Evolutionary conservation across 1,284 basidiomycete species (phyloP).

Genomic region (Tilletia indica): DNA sequence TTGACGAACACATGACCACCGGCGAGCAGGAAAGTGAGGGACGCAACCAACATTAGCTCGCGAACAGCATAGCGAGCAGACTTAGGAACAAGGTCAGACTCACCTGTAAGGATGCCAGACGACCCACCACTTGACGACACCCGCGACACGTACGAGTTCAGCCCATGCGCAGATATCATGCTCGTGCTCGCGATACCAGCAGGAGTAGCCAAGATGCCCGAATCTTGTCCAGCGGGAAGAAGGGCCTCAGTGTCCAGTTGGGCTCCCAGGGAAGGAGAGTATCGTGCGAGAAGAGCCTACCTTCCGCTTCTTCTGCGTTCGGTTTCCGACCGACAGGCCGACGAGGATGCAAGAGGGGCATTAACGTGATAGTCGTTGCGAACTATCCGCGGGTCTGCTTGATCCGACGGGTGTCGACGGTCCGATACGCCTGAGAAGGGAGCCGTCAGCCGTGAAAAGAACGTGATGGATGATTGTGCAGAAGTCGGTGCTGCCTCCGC

Average conservation of each 20-base stretch:
- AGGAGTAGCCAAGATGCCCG: conserved; percentile 66
- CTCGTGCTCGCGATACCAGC: conserved; percentile 88
- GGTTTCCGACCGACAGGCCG: conserved; percentile 70
- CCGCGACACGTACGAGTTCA: conserved; percentile 81
- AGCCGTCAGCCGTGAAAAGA: not conserved
- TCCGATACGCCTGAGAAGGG: not conserved
- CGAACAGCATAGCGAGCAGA: not conserved
- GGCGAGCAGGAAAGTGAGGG: too few relatives aligned
- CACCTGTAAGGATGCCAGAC: conserved; percentile 76
- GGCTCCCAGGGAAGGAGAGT: conserved; percentile 73
- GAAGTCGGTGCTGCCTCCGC: not conserved
- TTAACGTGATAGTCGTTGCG: too few relatives aligned
- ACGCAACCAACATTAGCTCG: too few relatives aligned
- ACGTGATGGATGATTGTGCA: conserved; percentile 15
- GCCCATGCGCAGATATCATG: conserved; percentile 78
- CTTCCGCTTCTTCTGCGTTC: conserved; percentile 76
- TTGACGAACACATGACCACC: too few relatives aligned
- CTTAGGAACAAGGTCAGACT: conserved; percentile 3
- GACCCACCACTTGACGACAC: conserved; percentile 76
- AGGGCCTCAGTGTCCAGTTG: conserved; percentile 73
- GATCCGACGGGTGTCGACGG: not conserved
- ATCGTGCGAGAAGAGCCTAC: conserved; percentile 81
- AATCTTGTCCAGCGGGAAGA: conserved; percentile 61
- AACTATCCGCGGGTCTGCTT: not conserved
- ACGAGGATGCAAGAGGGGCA: conserved; percentile 80